Conservation (phyloP, 176 grass and related monocot species). For the Musa itinerans region DNA sequence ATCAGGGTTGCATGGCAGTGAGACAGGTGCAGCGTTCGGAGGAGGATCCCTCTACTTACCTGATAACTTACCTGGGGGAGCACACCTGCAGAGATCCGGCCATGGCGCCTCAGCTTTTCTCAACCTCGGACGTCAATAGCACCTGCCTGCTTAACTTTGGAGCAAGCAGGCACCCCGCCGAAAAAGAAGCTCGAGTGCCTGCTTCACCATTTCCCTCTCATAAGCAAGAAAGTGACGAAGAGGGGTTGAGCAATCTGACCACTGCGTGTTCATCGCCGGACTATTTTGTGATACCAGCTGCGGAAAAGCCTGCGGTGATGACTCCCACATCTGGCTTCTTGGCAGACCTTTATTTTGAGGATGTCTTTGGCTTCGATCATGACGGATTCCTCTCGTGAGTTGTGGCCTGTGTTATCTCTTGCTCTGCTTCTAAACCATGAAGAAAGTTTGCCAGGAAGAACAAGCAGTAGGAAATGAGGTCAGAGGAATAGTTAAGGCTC, state of each 20-base stretch:
- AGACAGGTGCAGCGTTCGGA: conserved; percentile 37
- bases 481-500: too few species aligned
- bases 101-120: background rate
- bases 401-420: too few species aligned
- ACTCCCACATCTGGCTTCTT: too few species aligned
- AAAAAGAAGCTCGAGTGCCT: background rate
- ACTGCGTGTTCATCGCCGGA: background rate
- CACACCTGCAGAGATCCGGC: conserved; percentile 31
- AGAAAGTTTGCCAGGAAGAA: too few species aligned
- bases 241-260: background rate
- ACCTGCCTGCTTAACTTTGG: background rate
- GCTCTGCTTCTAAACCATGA: too few species aligned
- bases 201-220: background rate
- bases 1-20: conserved; percentile 23
- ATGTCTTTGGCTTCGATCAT: too few species aligned
- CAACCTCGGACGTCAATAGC: background rate
- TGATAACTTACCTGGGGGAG: conserved; percentile 36
- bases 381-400: too few species aligned
- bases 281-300: too few species aligned
- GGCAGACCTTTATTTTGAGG: too few species aligned
- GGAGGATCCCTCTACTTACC: conserved; percentile 10
- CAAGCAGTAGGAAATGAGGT: too few species aligned
- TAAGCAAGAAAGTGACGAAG: background rate
- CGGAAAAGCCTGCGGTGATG: too few species aligned
- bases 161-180: background rate